These are phyloP conservation scores for Margaritispora aquatica DNA, from an alignment of 495 filamentous ascomycete species.

Conservation along the genomic window DNA sequence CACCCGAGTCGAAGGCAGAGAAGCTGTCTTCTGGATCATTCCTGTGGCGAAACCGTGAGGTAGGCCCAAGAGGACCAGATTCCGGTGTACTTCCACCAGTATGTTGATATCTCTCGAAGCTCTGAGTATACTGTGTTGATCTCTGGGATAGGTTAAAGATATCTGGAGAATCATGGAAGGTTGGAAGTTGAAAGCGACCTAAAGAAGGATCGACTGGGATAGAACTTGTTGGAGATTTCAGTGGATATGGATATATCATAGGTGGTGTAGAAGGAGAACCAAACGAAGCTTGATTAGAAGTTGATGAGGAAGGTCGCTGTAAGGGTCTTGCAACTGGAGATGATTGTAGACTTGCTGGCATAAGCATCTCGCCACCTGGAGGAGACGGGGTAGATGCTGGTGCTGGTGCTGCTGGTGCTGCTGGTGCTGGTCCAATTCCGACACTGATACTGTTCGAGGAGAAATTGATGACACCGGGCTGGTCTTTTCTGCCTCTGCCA, in stretches of 20 bases:
- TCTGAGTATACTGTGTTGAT: constrained; percentile 12
- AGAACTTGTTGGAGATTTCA: not conserved
- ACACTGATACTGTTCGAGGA: constrained; percentile 9
- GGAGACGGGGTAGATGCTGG: not conserved
- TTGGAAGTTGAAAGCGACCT: not conserved
- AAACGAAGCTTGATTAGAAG: not conserved
- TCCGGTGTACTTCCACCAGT: constrained; percentile 1
- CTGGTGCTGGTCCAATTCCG: not conserved
- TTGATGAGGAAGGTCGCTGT: not conserved
- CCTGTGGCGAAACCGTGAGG: constrained; percentile 3
- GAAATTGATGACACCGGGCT: constrained; percentile 11
- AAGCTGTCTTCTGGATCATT: not conserved
- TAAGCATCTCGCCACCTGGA: not conserved
- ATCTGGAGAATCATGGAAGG: constrained; percentile 1
- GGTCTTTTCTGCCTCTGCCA: constrained; percentile 50
- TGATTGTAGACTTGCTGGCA: not conserved
- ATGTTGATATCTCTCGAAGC: constrained; percentile 17
- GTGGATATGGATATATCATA: not conserved
- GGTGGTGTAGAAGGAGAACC: not conserved
- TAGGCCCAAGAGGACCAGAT: not conserved
- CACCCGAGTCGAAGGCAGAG: not conserved
- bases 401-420: not conserved
- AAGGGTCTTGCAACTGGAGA: not conserved
- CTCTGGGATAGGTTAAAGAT: not conserved
- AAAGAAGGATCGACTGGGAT: not conserved